These are phyloP conservation scores for Dipodascus geniculatus DNA, from an alignment of 805 yeast species.

Conservation along the genomic window DNA sequence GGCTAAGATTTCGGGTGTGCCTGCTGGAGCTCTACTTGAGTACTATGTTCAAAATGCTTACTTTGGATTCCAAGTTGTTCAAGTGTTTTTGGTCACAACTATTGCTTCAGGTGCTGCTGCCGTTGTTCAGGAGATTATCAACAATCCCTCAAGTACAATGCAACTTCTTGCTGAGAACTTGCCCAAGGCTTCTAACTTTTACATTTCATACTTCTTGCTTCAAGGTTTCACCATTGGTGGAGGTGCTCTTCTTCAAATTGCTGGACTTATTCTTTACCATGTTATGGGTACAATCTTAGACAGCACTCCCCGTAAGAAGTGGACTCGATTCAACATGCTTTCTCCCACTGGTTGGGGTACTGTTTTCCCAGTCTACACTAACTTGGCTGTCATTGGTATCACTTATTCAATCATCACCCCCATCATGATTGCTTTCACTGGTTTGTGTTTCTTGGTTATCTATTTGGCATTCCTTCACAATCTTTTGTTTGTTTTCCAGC, in stretches of 20 bases:
- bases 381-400: constrained; percentile 60
- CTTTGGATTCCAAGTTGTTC: constrained; percentile 83
- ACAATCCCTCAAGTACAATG: constrained; percentile 66
- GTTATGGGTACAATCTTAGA: constrained; percentile 63
- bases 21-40: constrained; percentile 64
- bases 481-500: constrained; percentile 55
- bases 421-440: constrained; percentile 61
- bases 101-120: constrained; percentile 72
- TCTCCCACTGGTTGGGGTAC: constrained; percentile 72
- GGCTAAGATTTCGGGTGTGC: constrained; percentile 65
- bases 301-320: constrained; percentile 83
- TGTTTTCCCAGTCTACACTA: constrained; percentile 64
- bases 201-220: constrained; percentile 68
- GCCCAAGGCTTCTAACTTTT: constrained; percentile 87
- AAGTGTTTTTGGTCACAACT: constrained; percentile 78
- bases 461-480: constrained; percentile 75
- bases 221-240: constrained; percentile 73
- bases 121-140: constrained; percentile 60
- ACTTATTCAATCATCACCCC: constrained; percentile 82
- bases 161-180: constrained; percentile 57
- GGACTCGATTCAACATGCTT: constrained; percentile 61
- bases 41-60: constrained; percentile 78
- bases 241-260: constrained; percentile 67
- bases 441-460: constrained; percentile 55
- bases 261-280: constrained; percentile 58